A percentile compares a stretch with the other conserved stretches of the same genome.
These are phyloP conservation scores for Fusarium udum DNA, from an alignment of 2,329 filamentous ascomycete genomes.

Conservation along the genomic window DNA sequence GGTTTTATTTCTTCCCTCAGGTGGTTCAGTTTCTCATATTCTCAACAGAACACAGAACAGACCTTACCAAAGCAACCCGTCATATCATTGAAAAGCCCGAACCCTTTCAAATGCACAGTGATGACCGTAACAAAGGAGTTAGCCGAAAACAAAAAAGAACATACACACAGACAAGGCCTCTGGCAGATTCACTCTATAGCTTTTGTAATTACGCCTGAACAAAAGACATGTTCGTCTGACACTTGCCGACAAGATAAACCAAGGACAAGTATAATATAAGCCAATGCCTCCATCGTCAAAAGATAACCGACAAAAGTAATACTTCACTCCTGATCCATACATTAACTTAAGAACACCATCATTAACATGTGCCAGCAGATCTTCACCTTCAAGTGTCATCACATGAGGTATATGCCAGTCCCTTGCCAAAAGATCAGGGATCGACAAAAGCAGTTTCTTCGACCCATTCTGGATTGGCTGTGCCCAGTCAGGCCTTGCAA, in stretches of 20 bases:
- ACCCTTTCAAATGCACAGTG: not conserved
- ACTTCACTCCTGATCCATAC: not conserved
- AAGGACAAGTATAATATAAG: not conserved
- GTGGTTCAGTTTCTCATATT: not conserved
- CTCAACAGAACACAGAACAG: not conserved
- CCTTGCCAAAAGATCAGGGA: slow-evolving; percentile 2
- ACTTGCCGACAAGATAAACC: not conserved
- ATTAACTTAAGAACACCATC: not conserved
- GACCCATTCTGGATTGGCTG: slow-evolving; percentile 5
- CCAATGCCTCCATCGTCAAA: not conserved
- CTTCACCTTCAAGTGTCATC: slow-evolving; percentile 32
- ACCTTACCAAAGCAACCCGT: not conserved
- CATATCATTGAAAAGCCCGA: not conserved
- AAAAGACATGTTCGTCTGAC: not conserved
- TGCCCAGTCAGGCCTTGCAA: not conserved
- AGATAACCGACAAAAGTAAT: not conserved
- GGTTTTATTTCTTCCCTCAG: too few species aligned
- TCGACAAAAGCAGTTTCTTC: not conserved
- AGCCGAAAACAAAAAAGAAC: not conserved
- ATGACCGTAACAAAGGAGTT: not conserved
- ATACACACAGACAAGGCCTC: not conserved
- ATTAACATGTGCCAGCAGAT: slow-evolving; percentile 38
- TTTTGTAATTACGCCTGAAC: not conserved
- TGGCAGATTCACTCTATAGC: not conserved
- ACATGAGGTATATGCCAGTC: slow-evolving; percentile 23